A percentile compares a stretch with the other conserved stretches of the same genome.
phyloP scores from a whole-genome alignment of 805 yeast genomes.

The Ogataea philodendri region DNA sequence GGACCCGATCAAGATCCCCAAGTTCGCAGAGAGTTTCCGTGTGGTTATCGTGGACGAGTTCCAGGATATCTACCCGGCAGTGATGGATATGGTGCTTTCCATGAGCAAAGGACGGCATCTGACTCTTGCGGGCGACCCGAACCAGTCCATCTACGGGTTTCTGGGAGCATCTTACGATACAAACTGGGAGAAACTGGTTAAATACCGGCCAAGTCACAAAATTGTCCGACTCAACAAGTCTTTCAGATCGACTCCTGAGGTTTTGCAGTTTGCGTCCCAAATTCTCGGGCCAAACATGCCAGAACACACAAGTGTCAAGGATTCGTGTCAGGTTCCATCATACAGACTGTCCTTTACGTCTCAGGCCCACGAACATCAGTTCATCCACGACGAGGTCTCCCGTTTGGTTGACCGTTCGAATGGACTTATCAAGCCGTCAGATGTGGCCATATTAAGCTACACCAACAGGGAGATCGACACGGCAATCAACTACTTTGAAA shows the following conservation, averaged over 20 bases:
- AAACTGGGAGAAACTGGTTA: constrained; percentile 24
- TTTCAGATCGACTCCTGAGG: constrained; percentile 62
- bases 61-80: constrained; percentile 61
- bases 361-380: constrained; percentile 40
- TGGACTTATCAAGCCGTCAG: constrained; percentile 42
- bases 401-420: constrained; percentile 41
- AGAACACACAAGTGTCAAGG: constrained; percentile 21
- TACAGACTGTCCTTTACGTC: constrained; percentile 29
- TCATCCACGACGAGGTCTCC: constrained; percentile 44
- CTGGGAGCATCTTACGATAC: constrained; percentile 45
- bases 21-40: constrained; percentile 29
- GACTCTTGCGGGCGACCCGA: constrained; percentile 67
- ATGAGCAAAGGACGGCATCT: constrained; percentile 47
- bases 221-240: constrained; percentile 43
- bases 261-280: constrained; percentile 43
- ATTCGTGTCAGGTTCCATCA: constrained; percentile 22
- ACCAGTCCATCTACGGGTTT: constrained; percentile 69
- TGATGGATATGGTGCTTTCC: constrained; percentile 44
- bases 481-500: constrained; percentile 38
- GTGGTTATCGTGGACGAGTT: constrained; percentile 66
- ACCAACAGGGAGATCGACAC: constrained; percentile 49
- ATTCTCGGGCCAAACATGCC: constrained; percentile 21
- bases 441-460: constrained; percentile 52
- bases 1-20: constrained; percentile 25
- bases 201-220: constrained; percentile 25